Evolutionary conservation across 192 early-diverging fungal species (phyloP).

Genomic region (Dimargaris cristalligena): DNA sequence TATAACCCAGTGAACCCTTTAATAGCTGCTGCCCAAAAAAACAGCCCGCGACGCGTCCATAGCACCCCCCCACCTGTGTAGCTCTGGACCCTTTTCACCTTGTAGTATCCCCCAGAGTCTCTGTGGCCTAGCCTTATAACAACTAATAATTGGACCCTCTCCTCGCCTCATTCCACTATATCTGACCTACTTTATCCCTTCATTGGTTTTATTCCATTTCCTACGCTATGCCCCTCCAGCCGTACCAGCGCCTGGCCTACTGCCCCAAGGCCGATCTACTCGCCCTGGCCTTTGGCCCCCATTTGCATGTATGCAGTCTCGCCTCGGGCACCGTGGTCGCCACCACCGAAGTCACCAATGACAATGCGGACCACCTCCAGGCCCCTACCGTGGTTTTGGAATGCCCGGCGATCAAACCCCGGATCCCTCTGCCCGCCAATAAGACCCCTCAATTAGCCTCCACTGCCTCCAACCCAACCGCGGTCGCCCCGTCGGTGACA

Average conservation of each 20-base stretch:
- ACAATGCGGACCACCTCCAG: slow-evolving; percentile 8
- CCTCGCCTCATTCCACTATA: no score
- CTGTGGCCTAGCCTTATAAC: no score
- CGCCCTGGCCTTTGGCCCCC: slow-evolving; percentile 29
- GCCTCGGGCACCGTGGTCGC: slow-evolving; percentile 12
- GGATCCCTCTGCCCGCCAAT: neutral
- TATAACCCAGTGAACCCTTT: no score
- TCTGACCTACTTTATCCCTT: no score
- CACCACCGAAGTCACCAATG: neutral
- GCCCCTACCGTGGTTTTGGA: slow-evolving; percentile 2
- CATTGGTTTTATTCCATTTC: no score
- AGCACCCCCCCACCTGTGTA: no score
- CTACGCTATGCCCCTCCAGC: neutral
- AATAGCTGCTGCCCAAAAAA: no score
- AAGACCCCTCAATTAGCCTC: slow-evolving; percentile 15
- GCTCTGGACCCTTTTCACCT: no score
- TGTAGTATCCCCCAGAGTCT: no score
- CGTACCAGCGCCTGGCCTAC: slow-evolving; percentile 6
- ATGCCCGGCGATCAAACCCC: neutral
- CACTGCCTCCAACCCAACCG: neutral
- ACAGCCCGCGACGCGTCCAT: no score
- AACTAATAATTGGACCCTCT: no score
- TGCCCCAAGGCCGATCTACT: slow-evolving; percentile 27
- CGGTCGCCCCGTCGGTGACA: no score
- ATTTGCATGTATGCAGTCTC: slow-evolving; percentile 22